phyloP scores from a whole-genome alignment of 148 eudicot species.

The Chenopodium berlandieri region DNA sequence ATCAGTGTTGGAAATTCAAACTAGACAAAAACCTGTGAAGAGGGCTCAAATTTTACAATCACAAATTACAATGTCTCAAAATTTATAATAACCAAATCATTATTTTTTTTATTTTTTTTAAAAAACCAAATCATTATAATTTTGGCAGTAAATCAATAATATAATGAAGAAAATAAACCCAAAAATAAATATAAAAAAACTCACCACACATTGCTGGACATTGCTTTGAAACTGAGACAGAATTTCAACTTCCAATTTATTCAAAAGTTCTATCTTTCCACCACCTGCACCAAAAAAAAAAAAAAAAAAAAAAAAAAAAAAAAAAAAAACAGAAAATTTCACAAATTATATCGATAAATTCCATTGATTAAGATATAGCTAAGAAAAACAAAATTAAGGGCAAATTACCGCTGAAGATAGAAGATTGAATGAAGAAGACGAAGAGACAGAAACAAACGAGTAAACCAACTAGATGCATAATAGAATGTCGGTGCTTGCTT shows the following conservation, averaged over 20 bases:
- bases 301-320: background rate
- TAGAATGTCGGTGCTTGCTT: constrained; percentile 37
- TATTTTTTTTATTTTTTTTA: too few relatives aligned
- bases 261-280: constrained; percentile 21
- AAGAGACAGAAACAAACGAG: constrained; percentile 62
- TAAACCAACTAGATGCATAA: constrained; percentile 53
- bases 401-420: constrained; percentile 43
- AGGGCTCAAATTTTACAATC: background rate
- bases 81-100: too few relatives aligned
- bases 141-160: background rate
- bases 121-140: too few relatives aligned
- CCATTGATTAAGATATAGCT: background rate
- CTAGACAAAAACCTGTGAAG: background rate
- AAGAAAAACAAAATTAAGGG: background rate
- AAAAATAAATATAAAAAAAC: constrained; percentile 7
- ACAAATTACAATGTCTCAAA: too few relatives aligned
- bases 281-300: constrained; percentile 28
- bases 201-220: constrained; percentile 85
- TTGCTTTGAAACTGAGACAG: constrained; percentile 61
- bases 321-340: constrained; percentile 8
- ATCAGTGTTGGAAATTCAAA: background rate
- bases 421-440: constrained; percentile 57
- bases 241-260: constrained; percentile 36
- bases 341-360: background rate
- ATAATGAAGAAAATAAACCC: background rate